Evolutionary conservation across 805 yeast species (phyloP), one percentile per base, ranked within the genome.

Genomic region (Suhomyces prunicola): DNA sequence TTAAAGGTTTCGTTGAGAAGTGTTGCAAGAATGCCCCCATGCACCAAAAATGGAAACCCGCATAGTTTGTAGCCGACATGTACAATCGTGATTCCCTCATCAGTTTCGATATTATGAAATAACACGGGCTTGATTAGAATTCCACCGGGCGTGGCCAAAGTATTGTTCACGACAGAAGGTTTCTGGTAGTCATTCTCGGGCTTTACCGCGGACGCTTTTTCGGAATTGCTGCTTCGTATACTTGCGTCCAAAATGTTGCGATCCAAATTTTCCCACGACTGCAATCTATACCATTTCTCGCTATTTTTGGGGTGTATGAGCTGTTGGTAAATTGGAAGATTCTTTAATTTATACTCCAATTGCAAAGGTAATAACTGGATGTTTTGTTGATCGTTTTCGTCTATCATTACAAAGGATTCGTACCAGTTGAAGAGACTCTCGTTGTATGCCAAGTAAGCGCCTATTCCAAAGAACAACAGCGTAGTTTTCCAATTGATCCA

Each of bases 1-100:
- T 85, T 84, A 71, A 86, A 79, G 6, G 87, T 78, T 59, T 91
- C 96, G 62, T 90, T 94, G 51, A 90, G 71, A 1, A 91, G 72
- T 0, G 96, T 85, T 7, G 92, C 96, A 29, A 91, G 66, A 27
- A 92, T 81, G 0, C 97, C 97, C 3, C 97, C 97, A 65, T 91
- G 97, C 2, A 90, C 80, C 17, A 92, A 70, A 60, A 89, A 86
- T 2, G 97, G 97, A 65, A 87, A 91, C 0, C 97, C 97, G 44
- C 93, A 85, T 19, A 91, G 68, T 55, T 80, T 80, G 63, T 86
- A 83, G 0, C 97, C 97, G 50, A 87, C 77, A 64, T 90, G 96
- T 24, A 89, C 75, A 5, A 90, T 77, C 0, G 90, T 80, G 1
- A 88, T 77, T 0, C 86, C 79, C 58, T 88, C 87, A 50, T 78